A percentile compares a stretch with the other conserved stretches of the same genome.
phyloP scores from a whole-genome alignment of 352 stramenopile species.

The Vaucheria bursata region DNA sequence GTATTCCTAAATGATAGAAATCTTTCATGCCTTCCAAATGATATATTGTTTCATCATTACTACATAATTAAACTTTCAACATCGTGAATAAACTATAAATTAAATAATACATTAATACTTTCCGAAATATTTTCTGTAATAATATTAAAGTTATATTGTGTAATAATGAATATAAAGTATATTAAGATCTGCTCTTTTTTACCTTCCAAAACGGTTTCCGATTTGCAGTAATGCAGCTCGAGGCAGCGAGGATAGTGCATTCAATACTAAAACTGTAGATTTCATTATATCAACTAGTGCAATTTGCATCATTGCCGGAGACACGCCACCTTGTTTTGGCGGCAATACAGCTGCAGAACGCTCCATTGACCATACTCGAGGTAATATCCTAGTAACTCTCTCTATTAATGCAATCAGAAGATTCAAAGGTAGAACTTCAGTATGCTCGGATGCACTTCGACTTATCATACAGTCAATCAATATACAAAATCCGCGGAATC shows the following conservation, averaged over 20 bases:
- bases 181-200: no score
- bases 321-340: background rate
- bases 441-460: background rate
- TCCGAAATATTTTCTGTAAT: no score
- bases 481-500: background rate
- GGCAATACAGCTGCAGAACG: background rate
- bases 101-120: no score
- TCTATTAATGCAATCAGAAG: background rate
- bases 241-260: background rate
- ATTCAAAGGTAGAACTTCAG: background rate
- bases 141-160: no score
- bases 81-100: no score
- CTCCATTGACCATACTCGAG: background rate
- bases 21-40: no score
- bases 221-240: background rate
- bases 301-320: background rate
- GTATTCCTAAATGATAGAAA: no score
- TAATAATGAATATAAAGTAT: no score
- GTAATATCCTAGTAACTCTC: background rate
- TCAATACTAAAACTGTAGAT: background rate
- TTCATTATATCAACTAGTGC: background rate
- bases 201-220: background rate
- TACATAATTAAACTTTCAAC: no score
- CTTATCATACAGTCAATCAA: background rate
- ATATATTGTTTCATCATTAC: no score